phyloP scores from a whole-genome alignment of 495 filamentous ascomycete genomes.

The Filosporella fistucella region DNA sequence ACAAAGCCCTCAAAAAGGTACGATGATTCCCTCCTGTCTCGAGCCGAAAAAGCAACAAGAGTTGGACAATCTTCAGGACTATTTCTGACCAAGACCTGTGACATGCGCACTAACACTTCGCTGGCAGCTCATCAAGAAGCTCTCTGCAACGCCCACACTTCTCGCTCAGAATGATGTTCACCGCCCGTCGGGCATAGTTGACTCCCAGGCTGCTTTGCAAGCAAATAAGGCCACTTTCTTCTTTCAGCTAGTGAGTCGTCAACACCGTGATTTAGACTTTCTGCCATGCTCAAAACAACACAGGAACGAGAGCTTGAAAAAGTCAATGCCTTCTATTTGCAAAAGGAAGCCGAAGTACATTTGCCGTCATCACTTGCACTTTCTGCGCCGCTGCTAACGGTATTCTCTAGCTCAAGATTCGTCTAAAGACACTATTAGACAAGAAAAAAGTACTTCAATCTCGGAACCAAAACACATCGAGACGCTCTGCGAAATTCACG shows the following conservation, averaged over 20 bases:
- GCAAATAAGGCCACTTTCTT: slow-evolving; percentile 99
- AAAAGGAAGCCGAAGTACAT: slow-evolving; percentile 94
- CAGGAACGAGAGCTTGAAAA: slow-evolving; percentile 97
- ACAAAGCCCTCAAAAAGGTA: slow-evolving; percentile 98
- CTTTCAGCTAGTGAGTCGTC: slow-evolving; percentile 75
- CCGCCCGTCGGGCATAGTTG: slow-evolving; percentile 39
- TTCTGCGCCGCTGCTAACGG: neutral
- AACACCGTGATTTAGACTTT: neutral
- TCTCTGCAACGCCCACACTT: slow-evolving; percentile 83
- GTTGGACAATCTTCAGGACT: neutral
- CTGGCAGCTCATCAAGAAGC: slow-evolving; percentile 90
- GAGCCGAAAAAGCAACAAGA: slow-evolving; percentile 14
- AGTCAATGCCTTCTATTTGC: slow-evolving; percentile 95
- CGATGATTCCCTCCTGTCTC: slow-evolving; percentile 8
- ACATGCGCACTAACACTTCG: slow-evolving; percentile 19
- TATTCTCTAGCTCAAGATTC: slow-evolving; percentile 71
- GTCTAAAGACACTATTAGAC: slow-evolving; percentile 84
- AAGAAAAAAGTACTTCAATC: slow-evolving; percentile 89
- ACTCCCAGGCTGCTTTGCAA: slow-evolving; percentile 88
- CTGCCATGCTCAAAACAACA: slow-evolving; percentile 14
- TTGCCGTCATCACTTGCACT: neutral
- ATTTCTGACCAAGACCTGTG: slow-evolving; percentile 13
- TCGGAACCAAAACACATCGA: slow-evolving; percentile 65
- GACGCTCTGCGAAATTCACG: slow-evolving; percentile 85
- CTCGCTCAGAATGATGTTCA: slow-evolving; percentile 63